Conservation (phyloP, 495 filamentous ascomycete genomes). For the Glutinoglossum americanum region DNA sequence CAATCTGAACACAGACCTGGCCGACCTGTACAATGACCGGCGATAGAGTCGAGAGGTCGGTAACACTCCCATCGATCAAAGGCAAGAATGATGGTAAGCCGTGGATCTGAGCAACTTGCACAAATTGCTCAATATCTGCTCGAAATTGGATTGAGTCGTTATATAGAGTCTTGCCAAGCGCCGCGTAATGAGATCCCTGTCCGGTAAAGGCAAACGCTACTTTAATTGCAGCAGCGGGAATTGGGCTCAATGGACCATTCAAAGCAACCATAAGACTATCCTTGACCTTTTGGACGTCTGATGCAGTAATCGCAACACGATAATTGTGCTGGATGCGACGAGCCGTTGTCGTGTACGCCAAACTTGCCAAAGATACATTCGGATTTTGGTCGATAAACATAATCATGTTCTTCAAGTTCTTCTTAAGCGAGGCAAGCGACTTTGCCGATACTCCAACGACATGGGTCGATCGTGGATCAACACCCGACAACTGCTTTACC, state of each 20-base stretch:
- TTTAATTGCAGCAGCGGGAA: slow-evolving; percentile 11
- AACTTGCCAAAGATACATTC: slow-evolving; percentile 25
- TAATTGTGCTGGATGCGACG: slow-evolving; percentile 65
- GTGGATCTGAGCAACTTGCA: slow-evolving; percentile 12
- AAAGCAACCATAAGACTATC: slow-evolving; percentile 12
- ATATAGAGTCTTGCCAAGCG: slow-evolving; percentile 16
- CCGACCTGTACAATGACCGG: slow-evolving; percentile 16
- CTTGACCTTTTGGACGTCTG: slow-evolving; percentile 20
- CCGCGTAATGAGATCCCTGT: slow-evolving; percentile 17
- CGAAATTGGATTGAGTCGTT: slow-evolving; percentile 12
- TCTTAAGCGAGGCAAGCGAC: slow-evolving; percentile 11
- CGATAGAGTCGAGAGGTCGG: slow-evolving; percentile 8
- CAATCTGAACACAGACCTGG: slow-evolving; percentile 18
- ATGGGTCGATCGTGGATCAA: slow-evolving; percentile 29
- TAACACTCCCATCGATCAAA: slow-evolving; percentile 10
- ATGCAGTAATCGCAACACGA: slow-evolving; percentile 38
- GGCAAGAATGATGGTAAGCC: slow-evolving; percentile 15
- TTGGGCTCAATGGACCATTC: slow-evolving; percentile 11
- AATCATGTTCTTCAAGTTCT: slow-evolving; percentile 12
- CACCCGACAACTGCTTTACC: slow-evolving; percentile 13
- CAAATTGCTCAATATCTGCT: slow-evolving; percentile 10
- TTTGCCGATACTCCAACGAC: slow-evolving; percentile 37
- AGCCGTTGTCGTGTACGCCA: slow-evolving; percentile 70
- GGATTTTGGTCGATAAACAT: slow-evolving; percentile 31
- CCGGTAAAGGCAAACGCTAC: slow-evolving; percentile 34